Conservation (phyloP, 495 filamentous ascomycete genomes). For the Tuber melanosporum region DNA sequence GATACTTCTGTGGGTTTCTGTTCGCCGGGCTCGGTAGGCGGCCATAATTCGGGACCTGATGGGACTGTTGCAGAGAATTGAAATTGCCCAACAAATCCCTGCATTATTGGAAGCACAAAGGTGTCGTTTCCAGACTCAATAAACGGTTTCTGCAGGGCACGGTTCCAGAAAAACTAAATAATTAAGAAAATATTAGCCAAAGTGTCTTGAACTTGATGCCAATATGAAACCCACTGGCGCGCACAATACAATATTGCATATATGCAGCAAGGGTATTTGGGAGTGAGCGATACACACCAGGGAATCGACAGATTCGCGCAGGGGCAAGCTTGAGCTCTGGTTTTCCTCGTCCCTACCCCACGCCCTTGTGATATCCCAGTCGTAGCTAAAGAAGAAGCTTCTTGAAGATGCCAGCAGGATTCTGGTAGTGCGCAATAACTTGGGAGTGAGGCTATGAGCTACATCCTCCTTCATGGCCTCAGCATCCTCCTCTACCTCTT, state of each 20-base stretch:
- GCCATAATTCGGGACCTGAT: constrained; percentile 27
- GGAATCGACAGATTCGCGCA: constrained; percentile 68
- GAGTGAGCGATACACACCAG: constrained; percentile 48
- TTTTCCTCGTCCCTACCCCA: constrained; percentile 27
- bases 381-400: constrained; percentile 91
- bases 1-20: constrained; percentile 17
- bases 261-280: not conserved
- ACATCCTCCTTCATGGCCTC: constrained; percentile 42
- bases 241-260: not conserved
- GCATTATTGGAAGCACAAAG: constrained; percentile 76
- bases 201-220: not conserved
- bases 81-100: constrained; percentile 89
- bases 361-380: constrained; percentile 75
- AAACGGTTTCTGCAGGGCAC: constrained; percentile 64
- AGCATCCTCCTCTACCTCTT: constrained; percentile 33
- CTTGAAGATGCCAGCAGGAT: constrained; percentile 67
- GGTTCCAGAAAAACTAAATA: constrained; percentile 82
- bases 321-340: constrained; percentile 49
- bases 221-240: not conserved
- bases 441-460: constrained; percentile 61
- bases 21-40: constrained; percentile 29
- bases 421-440: constrained; percentile 72
- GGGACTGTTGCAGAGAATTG: constrained; percentile 54
- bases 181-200: constrained; percentile 29
- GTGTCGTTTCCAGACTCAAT: constrained; percentile 59